These are phyloP conservation scores for Plantago major DNA, from an alignment of 257 asterid genomes.

Conservation along the genomic window DNA sequence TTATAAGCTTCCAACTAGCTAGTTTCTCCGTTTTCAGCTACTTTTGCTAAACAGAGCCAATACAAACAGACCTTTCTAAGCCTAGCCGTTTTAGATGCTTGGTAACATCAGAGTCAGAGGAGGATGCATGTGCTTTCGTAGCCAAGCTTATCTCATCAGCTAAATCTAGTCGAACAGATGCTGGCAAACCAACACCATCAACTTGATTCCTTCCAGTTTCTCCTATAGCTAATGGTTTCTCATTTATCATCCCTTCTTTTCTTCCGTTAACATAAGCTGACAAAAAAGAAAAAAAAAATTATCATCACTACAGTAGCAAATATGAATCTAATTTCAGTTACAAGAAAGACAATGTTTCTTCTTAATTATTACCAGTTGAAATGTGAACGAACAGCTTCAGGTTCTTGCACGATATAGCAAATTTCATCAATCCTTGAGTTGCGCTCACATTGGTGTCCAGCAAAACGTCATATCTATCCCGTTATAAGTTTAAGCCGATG, in stretches of 20 bases:
- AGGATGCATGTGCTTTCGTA: slow-evolving; percentile 10
- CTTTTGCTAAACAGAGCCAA: too few species aligned
- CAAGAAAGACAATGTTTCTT: neutral
- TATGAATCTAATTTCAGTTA: neutral
- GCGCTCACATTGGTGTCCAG: slow-evolving; percentile 36
- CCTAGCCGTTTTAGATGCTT: slow-evolving; percentile 29
- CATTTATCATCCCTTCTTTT: slow-evolving; percentile 31
- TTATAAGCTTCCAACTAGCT: too few species aligned
- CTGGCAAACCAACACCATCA: neutral
- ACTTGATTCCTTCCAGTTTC: slow-evolving; percentile 27
- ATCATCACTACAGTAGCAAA: neutral
- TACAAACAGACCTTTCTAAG: slow-evolving; percentile 25
- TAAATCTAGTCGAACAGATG: slow-evolving; percentile 19
- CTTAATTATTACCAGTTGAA: slow-evolving; percentile 32
- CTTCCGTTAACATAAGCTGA: slow-evolving; percentile 35
- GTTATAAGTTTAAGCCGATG: too few species aligned
- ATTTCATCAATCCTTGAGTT: slow-evolving; percentile 42
- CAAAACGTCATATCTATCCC: slow-evolving; percentile 35
- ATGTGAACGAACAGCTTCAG: slow-evolving; percentile 33
- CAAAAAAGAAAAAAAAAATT: neutral
- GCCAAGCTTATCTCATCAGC: slow-evolving; percentile 27
- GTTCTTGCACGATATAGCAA: slow-evolving; percentile 49
- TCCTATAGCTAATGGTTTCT: slow-evolving; percentile 33
- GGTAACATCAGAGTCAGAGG: slow-evolving; percentile 18
- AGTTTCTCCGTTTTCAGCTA: too few species aligned